Conservation (phyloP, 345 rosid genomes). For the Salix exigua region DNA sequence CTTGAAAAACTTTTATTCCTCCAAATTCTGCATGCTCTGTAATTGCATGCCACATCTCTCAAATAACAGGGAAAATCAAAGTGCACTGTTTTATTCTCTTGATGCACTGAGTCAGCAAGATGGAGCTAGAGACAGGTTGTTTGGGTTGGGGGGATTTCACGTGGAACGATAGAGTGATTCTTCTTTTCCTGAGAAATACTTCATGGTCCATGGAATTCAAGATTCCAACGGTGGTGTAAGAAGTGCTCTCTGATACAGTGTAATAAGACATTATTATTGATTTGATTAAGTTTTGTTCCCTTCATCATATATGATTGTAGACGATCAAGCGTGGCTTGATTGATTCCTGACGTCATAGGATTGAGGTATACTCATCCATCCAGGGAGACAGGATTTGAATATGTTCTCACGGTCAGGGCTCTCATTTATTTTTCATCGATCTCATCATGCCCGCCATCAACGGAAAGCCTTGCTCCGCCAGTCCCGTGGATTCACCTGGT, state of each 20-base stretch:
- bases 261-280: background rate
- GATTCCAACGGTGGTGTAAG: background rate
- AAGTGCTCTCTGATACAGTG: too few species aligned
- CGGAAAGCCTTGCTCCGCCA: too few species aligned
- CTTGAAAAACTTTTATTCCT: background rate
- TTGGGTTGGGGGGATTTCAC: background rate
- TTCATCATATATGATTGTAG: background rate
- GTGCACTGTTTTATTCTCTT: background rate
- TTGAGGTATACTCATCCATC: background rate
- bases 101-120: background rate
- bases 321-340: too few species aligned
- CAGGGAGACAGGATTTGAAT: background rate
- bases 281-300: background rate
- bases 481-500: too few species aligned
- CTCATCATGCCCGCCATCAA: too few species aligned
- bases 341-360: too few species aligned
- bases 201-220: background rate
- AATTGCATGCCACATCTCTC: slow-evolving; percentile 3
- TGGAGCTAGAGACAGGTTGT: background rate
- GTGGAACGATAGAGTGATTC: background rate
- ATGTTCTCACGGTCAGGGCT: background rate
- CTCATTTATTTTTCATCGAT: too few species aligned
- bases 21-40: slow-evolving; percentile 6
- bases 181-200: background rate
- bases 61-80: background rate